phyloP scores from a whole-genome alignment of 2,329 filamentous ascomycete genomes.

The Escovopsis weberi region DNA sequence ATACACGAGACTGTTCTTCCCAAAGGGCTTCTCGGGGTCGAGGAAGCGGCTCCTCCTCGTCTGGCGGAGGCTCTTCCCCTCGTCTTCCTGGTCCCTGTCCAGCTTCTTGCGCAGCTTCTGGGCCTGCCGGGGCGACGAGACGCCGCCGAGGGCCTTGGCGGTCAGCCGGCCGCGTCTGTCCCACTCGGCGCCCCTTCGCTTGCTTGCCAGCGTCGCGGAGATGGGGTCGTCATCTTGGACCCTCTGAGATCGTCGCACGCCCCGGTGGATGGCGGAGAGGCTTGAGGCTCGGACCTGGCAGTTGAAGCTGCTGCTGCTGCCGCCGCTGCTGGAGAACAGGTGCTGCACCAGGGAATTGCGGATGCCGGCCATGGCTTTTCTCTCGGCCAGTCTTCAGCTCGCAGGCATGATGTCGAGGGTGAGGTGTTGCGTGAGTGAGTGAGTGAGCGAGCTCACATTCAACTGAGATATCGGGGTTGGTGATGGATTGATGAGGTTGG shows the following conservation, averaged over 20 bases:
- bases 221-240: slow-evolving; percentile 13
- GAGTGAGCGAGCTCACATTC: no score
- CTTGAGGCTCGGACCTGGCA: slow-evolving; percentile 15
- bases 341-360: slow-evolving; percentile 7
- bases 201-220: slow-evolving; percentile 1
- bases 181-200: slow-evolving; percentile 3
- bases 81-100: slow-evolving; percentile 15
- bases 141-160: slow-evolving; percentile 15
- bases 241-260: slow-evolving; percentile 38
- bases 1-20: slow-evolving; percentile 42
- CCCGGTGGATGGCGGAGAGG: slow-evolving; percentile 55
- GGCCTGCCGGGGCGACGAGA: slow-evolving; percentile 17
- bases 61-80: slow-evolving; percentile 21
- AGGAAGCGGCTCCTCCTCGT: slow-evolving; percentile 38
- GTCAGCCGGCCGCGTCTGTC: slow-evolving; percentile 11
- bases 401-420: slow-evolving; percentile 6
- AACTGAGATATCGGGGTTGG: no score
- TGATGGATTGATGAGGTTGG: no score
- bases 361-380: slow-evolving; percentile 14
- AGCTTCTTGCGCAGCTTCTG: slow-evolving; percentile 39
- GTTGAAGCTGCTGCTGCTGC: slow-evolving; percentile 1
- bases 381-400: no score
- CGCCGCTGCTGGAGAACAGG: background rate
- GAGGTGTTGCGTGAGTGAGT: background rate
- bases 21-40: slow-evolving; percentile 33